Conservation (phyloP, 139 green algal species). For the Spirogloea muscicola region DNA sequence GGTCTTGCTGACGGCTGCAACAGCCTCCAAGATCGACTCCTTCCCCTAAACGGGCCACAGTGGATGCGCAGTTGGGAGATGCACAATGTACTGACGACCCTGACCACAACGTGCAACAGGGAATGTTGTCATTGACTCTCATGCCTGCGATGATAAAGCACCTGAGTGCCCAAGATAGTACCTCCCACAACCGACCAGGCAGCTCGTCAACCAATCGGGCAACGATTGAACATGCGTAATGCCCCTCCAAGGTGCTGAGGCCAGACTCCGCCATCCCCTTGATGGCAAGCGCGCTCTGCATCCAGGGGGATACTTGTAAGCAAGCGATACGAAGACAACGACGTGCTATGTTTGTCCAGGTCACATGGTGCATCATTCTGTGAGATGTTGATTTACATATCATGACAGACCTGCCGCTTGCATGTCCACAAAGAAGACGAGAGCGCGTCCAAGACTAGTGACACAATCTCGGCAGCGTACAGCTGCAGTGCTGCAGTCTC, state of each 20-base stretch:
- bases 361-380: not conserved
- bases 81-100: not conserved
- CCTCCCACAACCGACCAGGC: conserved; percentile 28
- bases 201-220: conserved; percentile 3
- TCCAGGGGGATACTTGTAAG: not conserved
- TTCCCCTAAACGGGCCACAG: conserved; percentile 1
- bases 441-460: conserved; percentile 4
- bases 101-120: not conserved
- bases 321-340: not conserved
- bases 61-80: not conserved
- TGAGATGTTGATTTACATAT: not conserved
- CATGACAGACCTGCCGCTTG: no score
- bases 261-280: conserved; percentile 14
- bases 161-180: not conserved
- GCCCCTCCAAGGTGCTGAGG: not conserved
- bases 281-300: conserved; percentile 7
- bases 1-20: not conserved
- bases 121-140: no score
- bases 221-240: not conserved
- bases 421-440: no score
- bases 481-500: conserved; percentile 13
- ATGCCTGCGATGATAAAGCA: not conserved
- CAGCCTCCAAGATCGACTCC: not conserved
- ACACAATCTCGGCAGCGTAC: conserved; percentile 7
- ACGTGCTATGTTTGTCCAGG: not conserved